Percentiles rank a stretch among this genome's conserved stretches.
Evolutionary conservation across 1,139 yeast genomes (phyloP).

Genomic region (Kluyveromyces sp.): DNA sequence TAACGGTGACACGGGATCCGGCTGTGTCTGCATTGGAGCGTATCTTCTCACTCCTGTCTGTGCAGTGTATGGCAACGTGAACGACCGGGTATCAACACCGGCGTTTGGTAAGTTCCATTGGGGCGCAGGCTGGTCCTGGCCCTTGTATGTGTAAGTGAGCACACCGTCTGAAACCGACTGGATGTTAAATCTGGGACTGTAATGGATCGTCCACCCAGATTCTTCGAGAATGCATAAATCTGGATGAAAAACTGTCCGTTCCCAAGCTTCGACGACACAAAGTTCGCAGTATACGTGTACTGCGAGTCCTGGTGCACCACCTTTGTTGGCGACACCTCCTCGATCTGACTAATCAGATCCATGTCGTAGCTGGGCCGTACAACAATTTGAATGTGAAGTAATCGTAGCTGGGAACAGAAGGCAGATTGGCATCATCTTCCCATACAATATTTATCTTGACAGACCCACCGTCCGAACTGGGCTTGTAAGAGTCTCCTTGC

Average conservation of each 20-base stretch:
- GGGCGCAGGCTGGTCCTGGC: constrained; percentile 27
- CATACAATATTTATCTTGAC: constrained; percentile 49
- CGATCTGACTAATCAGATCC: not conserved
- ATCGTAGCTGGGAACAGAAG: constrained; percentile 39
- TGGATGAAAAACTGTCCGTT: constrained; percentile 69
- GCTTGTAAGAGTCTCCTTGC: constrained; percentile 41
- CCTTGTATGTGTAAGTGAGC: constrained; percentile 15
- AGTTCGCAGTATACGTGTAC: constrained; percentile 35
- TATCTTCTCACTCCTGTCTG: constrained; percentile 71
- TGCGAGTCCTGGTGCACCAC: constrained; percentile 4
- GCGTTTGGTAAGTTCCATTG: constrained; percentile 32
- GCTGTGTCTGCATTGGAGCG: constrained; percentile 92
- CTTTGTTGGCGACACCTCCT: not conserved
- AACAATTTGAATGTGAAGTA: constrained; percentile 52
- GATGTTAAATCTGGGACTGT: constrained; percentile 58
- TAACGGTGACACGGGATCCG: constrained; percentile 58
- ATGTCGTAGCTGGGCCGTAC: constrained; percentile 49
- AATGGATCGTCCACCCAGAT: constrained; percentile 51
- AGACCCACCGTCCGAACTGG: constrained; percentile 35
- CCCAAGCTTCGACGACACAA: constrained; percentile 41
- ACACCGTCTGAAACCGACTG: constrained; percentile 63
- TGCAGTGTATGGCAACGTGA: constrained; percentile 52
- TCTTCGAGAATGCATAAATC: constrained; percentile 38
- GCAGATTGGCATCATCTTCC: constrained; percentile 48
- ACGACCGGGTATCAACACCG: constrained; percentile 32